These are phyloP conservation scores for Phytophthora cajani DNA, from an alignment of 352 stramenopile genomes.

Conservation along the genomic window DNA sequence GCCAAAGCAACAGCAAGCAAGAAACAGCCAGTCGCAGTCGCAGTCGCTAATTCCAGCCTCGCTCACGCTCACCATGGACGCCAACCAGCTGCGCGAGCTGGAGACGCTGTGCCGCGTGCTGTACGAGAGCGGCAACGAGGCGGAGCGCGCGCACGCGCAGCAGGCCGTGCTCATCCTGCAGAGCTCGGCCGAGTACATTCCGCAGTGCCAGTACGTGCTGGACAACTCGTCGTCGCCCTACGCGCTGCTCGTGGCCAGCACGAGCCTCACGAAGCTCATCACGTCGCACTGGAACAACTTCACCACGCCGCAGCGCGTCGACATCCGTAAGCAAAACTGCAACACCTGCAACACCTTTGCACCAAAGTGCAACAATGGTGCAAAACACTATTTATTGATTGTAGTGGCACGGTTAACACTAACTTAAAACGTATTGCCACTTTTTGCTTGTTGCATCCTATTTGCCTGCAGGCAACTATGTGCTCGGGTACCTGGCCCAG, in stretches of 20 bases:
- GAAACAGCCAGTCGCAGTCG: slow-evolving; percentile 9
- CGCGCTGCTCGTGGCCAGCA: slow-evolving; percentile 96
- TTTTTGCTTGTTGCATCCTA: not conserved
- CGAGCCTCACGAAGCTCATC: slow-evolving; percentile 97
- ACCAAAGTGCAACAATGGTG: not conserved
- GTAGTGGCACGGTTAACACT: not conserved
- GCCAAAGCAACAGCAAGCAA: not conserved
- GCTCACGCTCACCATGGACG: slow-evolving; percentile 59
- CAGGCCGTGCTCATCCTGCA: slow-evolving; percentile 87
- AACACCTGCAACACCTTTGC: not conserved
- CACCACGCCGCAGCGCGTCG: slow-evolving; percentile 84
- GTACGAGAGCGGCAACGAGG: slow-evolving; percentile 81
- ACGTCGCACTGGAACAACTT: slow-evolving; percentile 97
- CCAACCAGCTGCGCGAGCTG: slow-evolving; percentile 77
- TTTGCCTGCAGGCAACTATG: slow-evolving; percentile 92
- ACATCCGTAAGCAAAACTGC: slow-evolving; percentile 80
- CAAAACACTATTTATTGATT: not conserved
- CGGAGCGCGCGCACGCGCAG: slow-evolving; percentile 78
- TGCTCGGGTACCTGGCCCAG: slow-evolving; percentile 96
- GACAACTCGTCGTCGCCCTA: slow-evolving; percentile 96
- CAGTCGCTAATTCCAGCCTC: slow-evolving; percentile 3
- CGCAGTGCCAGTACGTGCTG: slow-evolving; percentile 98
- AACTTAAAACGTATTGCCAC: not conserved
- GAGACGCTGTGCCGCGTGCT: slow-evolving; percentile 81
- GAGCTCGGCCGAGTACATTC: slow-evolving; percentile 97